These are phyloP conservation scores for Orbilia javanica DNA, from an alignment of 2,329 filamentous ascomycete species.

Conservation along the genomic window DNA sequence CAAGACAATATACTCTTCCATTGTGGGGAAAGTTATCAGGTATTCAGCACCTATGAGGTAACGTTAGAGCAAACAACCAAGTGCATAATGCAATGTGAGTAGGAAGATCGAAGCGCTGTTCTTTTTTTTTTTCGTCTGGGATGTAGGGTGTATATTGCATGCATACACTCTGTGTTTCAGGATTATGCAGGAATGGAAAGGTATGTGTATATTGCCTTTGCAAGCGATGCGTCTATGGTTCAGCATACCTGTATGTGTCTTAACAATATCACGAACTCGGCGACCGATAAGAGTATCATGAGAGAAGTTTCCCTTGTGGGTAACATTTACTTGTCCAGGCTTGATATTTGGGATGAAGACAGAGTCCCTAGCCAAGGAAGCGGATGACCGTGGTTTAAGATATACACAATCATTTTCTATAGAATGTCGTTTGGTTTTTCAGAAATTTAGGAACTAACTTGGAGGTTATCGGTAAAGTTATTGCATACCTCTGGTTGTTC, in stretches of 20 bases:
- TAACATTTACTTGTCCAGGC: constrained; percentile 63
- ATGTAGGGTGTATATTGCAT: constrained; percentile 24
- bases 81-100: constrained; percentile 9
- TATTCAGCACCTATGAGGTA: constrained; percentile 64
- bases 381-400: constrained; percentile 33
- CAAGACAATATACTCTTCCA: constrained; percentile 79
- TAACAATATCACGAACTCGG: constrained; percentile 72
- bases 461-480: neutral
- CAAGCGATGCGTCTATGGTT: constrained; percentile 1
- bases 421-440: neutral
- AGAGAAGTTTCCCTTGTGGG: constrained; percentile 68
- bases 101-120: neutral
- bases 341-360: constrained; percentile 64
- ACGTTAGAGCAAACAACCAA: constrained; percentile 15
- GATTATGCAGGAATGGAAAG: constrained; percentile 37
- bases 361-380: constrained; percentile 25
- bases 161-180: constrained; percentile 40
- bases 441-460: neutral
- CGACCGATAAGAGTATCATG: constrained; percentile 75
- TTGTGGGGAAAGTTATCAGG: constrained; percentile 74
- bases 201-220: neutral
- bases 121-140: constrained; percentile 7
- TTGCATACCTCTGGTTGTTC: constrained; percentile 15
- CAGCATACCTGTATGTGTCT: constrained; percentile 68
- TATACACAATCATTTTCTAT: constrained; percentile 43